A percentile compares a stretch with the other conserved stretches of the same genome.
Conservation (phyloP, 441 rosid genomes). For the Populus hybrid region DNA sequence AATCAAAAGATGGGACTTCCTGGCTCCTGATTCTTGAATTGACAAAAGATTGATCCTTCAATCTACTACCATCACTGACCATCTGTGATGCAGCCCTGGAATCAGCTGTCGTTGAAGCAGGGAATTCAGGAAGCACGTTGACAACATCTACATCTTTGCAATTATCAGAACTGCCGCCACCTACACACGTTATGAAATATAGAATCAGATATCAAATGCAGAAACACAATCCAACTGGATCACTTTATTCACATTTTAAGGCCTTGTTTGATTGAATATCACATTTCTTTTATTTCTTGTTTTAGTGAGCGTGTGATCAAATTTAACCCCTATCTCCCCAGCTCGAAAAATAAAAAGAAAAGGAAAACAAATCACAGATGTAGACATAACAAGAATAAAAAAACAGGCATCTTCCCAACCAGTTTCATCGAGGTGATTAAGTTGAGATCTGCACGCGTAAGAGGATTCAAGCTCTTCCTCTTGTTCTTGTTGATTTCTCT, state of each 20-base stretch:
- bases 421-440: slow-evolving; percentile 41
- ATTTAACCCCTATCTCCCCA: not conserved
- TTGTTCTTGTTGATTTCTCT: slow-evolving; percentile 29
- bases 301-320: not conserved
- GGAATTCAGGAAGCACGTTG: slow-evolving; percentile 54
- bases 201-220: not conserved
- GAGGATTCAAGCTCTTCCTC: slow-evolving; percentile 44
- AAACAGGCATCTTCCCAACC: slow-evolving; percentile 29
- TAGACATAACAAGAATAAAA: not conserved
- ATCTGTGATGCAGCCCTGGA: slow-evolving; percentile 23
- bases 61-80: slow-evolving; percentile 25
- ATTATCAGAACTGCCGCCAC: slow-evolving; percentile 44
- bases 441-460: slow-evolving; percentile 46
- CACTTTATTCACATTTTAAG: not conserved
- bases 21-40: slow-evolving; percentile 31
- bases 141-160: slow-evolving; percentile 90
- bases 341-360: not conserved
- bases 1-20: slow-evolving; percentile 42
- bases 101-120: slow-evolving; percentile 35
- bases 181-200: slow-evolving; percentile 25
- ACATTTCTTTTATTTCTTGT: not conserved
- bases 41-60: slow-evolving; percentile 35
- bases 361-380: not conserved
- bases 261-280: not conserved
- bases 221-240: not conserved